Evolutionary conservation across 352 stramenopile species (phyloP), one percentile per base, ranked within the genome.

Genomic region (Aphanomyces cochlioides): DNA sequence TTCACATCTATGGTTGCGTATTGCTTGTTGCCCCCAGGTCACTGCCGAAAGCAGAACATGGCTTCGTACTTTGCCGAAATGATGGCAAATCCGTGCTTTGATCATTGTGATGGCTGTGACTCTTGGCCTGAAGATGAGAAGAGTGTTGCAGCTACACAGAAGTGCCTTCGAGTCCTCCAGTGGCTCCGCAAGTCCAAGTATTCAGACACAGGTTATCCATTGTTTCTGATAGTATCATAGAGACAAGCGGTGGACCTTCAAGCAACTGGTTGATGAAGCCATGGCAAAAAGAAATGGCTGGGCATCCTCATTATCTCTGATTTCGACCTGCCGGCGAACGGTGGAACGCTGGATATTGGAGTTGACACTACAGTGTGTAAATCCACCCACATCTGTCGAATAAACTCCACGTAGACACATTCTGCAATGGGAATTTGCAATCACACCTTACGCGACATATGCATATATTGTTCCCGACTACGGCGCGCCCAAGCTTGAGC

Each of bases 1-100:
- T 85, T 95, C 65, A 74, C 74, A 12, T 77, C 81, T 7, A 91
- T 95, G 81, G 83, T 75, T 45, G 82, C 89, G 63, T 95, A 93
- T 73, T 93, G 84, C 65, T 21, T 56, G 43, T 80, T 92, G 67
- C 78, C 92, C 75, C 73, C 83, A 17, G 88, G 77, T 59, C 90
- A 76, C 34, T 95, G 87, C 58, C 84, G 87, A 36, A 85, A 86
- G 15, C 77, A 68, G 13, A 72, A 77, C 56, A 86, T 86, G 79
- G 78, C 38, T 75, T 47, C 34, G 28, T 69, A 61, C 38, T 61
- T 69, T 60, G 63, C 47, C 15, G 50, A 61, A 34, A 53, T 5
- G 5, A 59, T 59, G 38, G 34, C 7, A 6, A 6, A 28, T 36
- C 39, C 41, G n/a, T 61, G 41, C 17, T n/a, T 17, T 5, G 5